Evolutionary conservation across 345 rosid genomes (phyloP), one percentile per base, ranked within the genome.

Genomic region (Lenwebbia sp.): DNA sequence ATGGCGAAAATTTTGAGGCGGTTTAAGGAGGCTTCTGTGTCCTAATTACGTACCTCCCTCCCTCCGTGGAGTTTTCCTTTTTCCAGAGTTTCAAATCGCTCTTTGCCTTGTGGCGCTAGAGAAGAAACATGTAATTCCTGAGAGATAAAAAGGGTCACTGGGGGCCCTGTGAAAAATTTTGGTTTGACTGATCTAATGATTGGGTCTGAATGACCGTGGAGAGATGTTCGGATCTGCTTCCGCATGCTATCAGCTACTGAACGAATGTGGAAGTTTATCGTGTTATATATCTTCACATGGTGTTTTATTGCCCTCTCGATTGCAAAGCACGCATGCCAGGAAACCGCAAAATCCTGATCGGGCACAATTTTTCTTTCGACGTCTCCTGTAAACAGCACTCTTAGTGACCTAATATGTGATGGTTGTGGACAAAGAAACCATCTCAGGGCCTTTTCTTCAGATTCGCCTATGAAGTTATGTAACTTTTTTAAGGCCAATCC

Each of bases 21-120:
- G 85, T 57, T 41, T 70, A 85, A 76, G 56, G 89, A 87, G 88
- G 82, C 84, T 85, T 75, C 70, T 86, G 83, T 84, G 85, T n/a
- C 78, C 65, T 75, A 28, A 37, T 47, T n/a, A 54, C 84, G 50
- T 75, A 30, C 21, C 78, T 49, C 37, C 40, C 22, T 82, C 58
- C 78, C 17, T n/a, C 33, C 41, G 54, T 83, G 25, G 44, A 33
- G 9, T 19, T 30, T 28, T 83, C 21, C 40, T 51, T 84, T 83
- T 19, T 65, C 58, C 12, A 13, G 17, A 26, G 65, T 40, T 83
- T 83, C 44, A 4, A 52, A 41, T 33, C 44, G 44, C 78, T 8
- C 44, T 65, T 70, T 70, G 44, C 78, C 44, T 37, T 70, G 78
- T 70, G 78, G 78, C 78, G 44, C 78, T 70, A 33, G 78, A 70